Conservation (phyloP, 148 eudicot genomes). For the Silene uniflora region DNA sequence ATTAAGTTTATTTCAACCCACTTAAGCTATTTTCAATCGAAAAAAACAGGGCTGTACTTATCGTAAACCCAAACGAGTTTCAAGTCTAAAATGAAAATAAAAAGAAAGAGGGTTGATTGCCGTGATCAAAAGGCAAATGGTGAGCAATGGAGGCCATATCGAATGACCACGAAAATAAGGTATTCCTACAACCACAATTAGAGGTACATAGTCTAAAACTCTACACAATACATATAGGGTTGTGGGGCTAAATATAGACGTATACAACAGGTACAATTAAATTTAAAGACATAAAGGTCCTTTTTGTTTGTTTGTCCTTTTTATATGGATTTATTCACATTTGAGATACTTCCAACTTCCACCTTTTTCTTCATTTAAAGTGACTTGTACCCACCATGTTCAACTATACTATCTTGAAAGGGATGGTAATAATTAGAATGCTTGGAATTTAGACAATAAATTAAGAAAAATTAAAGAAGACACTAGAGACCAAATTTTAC, state of each 20-base stretch:
- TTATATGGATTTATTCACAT: conserved; percentile 3
- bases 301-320: conserved; percentile 24
- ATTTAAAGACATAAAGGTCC: conserved; percentile 23
- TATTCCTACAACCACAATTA: conserved; percentile 2
- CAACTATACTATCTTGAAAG: not conserved
- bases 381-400: conserved; percentile 24
- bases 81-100: not conserved
- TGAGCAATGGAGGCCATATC: not conserved
- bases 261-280: not conserved
- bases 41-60: too few species aligned
- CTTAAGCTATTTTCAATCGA: too few species aligned
- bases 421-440: not conserved
- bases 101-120: conserved; percentile 7
- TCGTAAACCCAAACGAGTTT: too few species aligned
- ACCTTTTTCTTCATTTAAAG: conserved; percentile 25
- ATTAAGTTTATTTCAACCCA: too few species aligned
- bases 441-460: too few species aligned
- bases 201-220: too few species aligned
- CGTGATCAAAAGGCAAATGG: not conserved
- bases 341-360: conserved; percentile 30
- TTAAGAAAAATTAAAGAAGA: too few species aligned
- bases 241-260: not conserved
- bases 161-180: not conserved
- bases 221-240: not conserved
- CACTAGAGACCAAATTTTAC: too few species aligned